phyloP scores from a whole-genome alignment of 768 basidiomycete species.

The Baorangia bicolor region DNA sequence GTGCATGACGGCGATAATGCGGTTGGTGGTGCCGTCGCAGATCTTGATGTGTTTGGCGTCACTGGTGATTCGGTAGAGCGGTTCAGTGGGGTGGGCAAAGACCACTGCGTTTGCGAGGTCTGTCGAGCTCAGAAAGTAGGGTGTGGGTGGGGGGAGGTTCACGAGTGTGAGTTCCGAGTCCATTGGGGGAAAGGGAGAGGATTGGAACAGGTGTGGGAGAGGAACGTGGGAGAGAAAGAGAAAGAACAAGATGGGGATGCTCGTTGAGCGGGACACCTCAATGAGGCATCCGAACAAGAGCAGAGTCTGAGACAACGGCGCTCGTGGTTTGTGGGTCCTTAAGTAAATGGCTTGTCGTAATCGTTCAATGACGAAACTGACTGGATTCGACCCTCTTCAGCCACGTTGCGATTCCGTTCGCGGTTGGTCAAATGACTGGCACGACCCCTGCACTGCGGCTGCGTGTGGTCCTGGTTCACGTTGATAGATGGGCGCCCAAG shows the following conservation, averaged over 20 bases:
- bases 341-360: conserved; percentile 2
- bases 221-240: neutral
- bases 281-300: neutral
- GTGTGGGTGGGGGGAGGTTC: conserved; percentile 21
- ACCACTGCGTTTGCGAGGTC: conserved; percentile 19
- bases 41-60: conserved; percentile 21
- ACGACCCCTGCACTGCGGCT: no score
- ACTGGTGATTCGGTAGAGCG: conserved; percentile 27
- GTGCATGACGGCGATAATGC: conserved; percentile 25
- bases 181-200: conserved; percentile 12
- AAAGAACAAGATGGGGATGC: no score
- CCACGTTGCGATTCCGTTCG: neutral
- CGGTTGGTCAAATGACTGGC: neutral
- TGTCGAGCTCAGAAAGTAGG: conserved; percentile 27
- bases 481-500: neutral
- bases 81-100: conserved; percentile 16
- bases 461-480: neutral
- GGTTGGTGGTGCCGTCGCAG: conserved; percentile 7
- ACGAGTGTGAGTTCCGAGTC: conserved; percentile 31
- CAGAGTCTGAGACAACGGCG: neutral
- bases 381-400: neutral
- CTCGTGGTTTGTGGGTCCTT: neutral
- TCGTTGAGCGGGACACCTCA: conserved; percentile 1
- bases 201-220: neutral
- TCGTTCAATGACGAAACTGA: neutral